Conservation (phyloP, 768 basidiomycete genomes). For the Boletus tomentosulus region DNA sequence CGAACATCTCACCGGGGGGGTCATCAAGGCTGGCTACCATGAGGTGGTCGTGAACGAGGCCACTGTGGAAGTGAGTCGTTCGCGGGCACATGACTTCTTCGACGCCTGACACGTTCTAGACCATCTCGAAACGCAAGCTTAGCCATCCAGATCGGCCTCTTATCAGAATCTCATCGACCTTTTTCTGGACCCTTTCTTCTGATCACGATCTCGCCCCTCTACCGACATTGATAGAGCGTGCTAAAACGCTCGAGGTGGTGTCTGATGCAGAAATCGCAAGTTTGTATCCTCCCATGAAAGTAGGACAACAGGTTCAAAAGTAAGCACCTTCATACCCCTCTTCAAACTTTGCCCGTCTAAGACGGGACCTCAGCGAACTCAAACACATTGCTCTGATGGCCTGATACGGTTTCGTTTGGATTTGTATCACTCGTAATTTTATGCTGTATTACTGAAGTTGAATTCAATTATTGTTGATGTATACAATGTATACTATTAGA, state of each 20-base stretch:
- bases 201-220: constrained; percentile 75
- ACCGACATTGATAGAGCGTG: constrained; percentile 46
- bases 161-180: constrained; percentile 94
- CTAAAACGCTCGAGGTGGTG: constrained; percentile 42
- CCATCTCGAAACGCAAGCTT: constrained; percentile 55
- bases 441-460: constrained; percentile 30
- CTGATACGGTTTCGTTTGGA: constrained; percentile 28
- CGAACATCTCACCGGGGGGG: constrained; percentile 78
- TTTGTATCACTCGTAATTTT: neutral
- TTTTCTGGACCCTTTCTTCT: constrained; percentile 92
- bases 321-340: constrained; percentile 32
- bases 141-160: constrained; percentile 72
- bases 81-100: neutral
- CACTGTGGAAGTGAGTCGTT: constrained; percentile 58
- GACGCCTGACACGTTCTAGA: constrained; percentile 34
- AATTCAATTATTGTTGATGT: constrained; percentile 25
- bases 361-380: constrained; percentile 53
- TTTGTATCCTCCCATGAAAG: constrained; percentile 71
- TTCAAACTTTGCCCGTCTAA: constrained; percentile 7
- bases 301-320: constrained; percentile 86
- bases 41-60: constrained; percentile 88
- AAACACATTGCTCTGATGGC: constrained; percentile 79
- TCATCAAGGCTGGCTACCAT: constrained; percentile 91
- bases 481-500: constrained; percentile 7
- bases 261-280: constrained; percentile 21